Percentiles rank a stretch among this genome's conserved stretches.
phyloP scores from a whole-genome alignment of 2,329 filamentous ascomycete species.

The Lasiodiplodia gonubiensis region DNA sequence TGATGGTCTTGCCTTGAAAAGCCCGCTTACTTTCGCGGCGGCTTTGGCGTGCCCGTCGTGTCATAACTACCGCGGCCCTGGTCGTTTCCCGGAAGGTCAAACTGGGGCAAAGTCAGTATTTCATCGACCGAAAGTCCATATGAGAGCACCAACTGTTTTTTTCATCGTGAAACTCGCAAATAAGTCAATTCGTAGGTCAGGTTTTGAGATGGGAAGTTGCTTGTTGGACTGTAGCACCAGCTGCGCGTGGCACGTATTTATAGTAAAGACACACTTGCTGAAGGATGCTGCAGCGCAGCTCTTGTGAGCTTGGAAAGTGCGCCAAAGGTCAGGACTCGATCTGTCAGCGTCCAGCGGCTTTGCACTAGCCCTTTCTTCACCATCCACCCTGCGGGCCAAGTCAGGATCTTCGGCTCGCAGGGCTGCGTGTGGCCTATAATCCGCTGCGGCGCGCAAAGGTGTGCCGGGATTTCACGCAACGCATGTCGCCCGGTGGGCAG shows the following conservation, averaged over 20 bases:
- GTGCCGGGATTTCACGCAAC: not conserved
- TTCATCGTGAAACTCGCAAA: not conserved
- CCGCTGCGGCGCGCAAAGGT: not conserved
- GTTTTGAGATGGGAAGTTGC: not conserved
- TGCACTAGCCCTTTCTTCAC: not conserved
- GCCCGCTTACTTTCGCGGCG: not conserved
- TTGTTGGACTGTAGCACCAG: not conserved
- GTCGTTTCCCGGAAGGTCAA: not conserved
- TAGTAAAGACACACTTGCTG: not conserved
- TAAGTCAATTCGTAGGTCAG: not conserved
- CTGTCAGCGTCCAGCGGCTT: not conserved
- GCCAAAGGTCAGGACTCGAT: not conserved
- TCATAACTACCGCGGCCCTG: not conserved
- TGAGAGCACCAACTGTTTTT: not conserved
- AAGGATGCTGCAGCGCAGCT: not conserved
- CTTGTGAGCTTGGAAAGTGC: not conserved
- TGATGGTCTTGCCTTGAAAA: not conserved
- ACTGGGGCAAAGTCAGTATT: not conserved
- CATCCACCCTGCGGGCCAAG: not conserved
- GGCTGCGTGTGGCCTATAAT: not conserved
- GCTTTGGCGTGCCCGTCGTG: not conserved
- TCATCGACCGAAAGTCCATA: not conserved
- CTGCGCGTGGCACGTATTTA: not conserved
- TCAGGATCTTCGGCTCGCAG: not conserved
- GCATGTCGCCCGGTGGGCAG: not conserved